Evolutionary conservation across 257 asterid species (phyloP), one percentile per base, ranked within the genome.

Genomic region (Petrea volubilis): DNA sequence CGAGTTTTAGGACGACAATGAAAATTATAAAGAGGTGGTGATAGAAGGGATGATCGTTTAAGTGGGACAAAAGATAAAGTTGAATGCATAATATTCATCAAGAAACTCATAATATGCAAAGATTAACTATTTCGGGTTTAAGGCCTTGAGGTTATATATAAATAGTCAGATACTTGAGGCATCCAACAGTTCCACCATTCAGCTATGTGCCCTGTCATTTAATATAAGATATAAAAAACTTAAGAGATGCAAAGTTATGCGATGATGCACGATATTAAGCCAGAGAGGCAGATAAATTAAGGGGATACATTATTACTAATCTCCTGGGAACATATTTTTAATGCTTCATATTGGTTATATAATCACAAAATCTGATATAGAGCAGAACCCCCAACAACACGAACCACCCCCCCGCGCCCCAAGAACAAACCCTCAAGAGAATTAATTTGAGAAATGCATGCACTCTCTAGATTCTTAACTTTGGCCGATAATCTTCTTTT

Each of bases 51-150:
- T 36, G 76, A 61, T 31, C 83, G 77, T 20, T 66, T 65, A 46
- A 74, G 44, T 24, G 77, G 78, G 57, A 74, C 70, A 73, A 64
- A 79, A 52, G 79, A 78, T 20, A 82, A 60, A 50, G 78, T 51
- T 20, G 83, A 74, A 55, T 68, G 72, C 67, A 83, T 60, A 71
- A 63, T 60, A 50, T 74, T 74, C 83, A 78, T 81, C 67, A 40
- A 28, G 61, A 6, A 43, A 64, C 43, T 34, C 40, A 34, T 57
- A 41, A 28, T 61, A 34, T 21, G 73, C 67, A 61, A 7, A 31
- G 66, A 20, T 51, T 13, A 58, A 71, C 64, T 74, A 77, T 28
- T 41, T 40, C 14, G 46, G 31, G 56, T 68, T 67, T 61, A 64
- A 23, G 68, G 51, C 68, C 46, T 43, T 17, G 15, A 71, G 60